Base-by-base conservation (phyloP, 2,329 filamentous ascomycete species). In the Neofusicoccum ribis region DNA sequence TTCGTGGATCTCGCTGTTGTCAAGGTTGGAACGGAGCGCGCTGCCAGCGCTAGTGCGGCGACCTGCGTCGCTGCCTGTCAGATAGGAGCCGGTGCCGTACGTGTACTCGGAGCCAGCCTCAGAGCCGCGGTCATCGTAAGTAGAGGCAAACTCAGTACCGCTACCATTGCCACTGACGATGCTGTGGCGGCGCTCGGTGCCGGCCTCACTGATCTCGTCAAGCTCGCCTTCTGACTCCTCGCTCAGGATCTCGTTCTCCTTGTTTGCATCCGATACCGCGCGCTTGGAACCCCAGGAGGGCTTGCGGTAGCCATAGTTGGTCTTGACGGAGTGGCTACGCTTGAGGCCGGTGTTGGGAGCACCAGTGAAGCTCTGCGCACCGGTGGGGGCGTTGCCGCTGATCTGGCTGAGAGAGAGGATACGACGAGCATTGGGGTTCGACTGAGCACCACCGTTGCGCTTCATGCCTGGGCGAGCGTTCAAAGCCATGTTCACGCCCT, bases 341-440 rank as follows among this genome's bases (percentile, higher is more conserved):
- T 79, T 79, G 69, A 96, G 83, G 52, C 86, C 87, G 46, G 73
- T 77, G 71, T 67, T 77, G 69, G 66, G 78, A 72, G 51, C 69
- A 61, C 64, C 71, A 20, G 7, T 67, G 65, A 47, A 72, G 66
- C 6, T 67, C 20, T 72, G 69, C 6, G 73, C 74, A 41, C 79
- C 78, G 47, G 78, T 80, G 5, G 88, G 82, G 39, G 86, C 82
- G 72, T 95, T 94, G 74, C 89, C 89, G 63, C 88, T 91, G 70
- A 98, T 96, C 78, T 97, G 92, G 75, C 90, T 96, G 41, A 98
- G 86, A 59, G 92, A 97, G 66, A 96, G 86, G 72, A 98, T 97
- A 56, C 95, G 88, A 46, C 94, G 86, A 67, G 80, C 80, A 15
- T 78, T 77, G 43, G 78, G 73, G 63, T 76, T 76, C 37, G 67